Base-by-base conservation (phyloP, 768 basidiomycete genomes). In the Dacryopinax primogenitus region DNA sequence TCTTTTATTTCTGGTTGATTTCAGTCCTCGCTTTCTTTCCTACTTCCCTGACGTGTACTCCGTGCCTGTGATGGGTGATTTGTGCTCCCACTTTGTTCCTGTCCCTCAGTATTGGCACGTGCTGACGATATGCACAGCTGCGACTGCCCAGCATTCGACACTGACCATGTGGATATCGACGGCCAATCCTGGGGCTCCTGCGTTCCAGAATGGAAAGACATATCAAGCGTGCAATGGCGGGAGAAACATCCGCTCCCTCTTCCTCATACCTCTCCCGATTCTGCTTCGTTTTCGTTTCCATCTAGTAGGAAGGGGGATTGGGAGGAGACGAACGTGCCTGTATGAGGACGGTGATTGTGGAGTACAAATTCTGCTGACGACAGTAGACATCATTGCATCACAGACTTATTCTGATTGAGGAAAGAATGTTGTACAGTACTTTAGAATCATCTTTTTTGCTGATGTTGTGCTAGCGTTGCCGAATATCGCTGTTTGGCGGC, bases 131-230 rank as follows among this genome's bases (percentile, higher is more conserved):
- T 58, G 7, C 26, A 6, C 26, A 58, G 51, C 51, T 58, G 51
- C 51, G 51, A 58, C 51, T 58, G 51, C 51, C 51, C 51, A 9
- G 26, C 51, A 30, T 58, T 58, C 13, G 51, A 58, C 26, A 58
- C 32, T 13, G 51, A 58, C 51, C 23, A 32, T 32, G 26, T 28
- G 26, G 32, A 32, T n/a, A n/a, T n/a, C n/a, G n/a, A n/a, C n/a
- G n/a, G n/a, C n/a, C n/a, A n/a, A n/a, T n/a, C n/a, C 12, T 58
- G 51, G 51, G 51, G 51, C 9, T 28, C 26, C 26, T 58, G 51
- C 30, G 51, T 58, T 23, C 51, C 51, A 26, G 51, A 58, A 21
- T 58, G 51, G 51, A 58, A 18, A 18, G 51, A 58, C 26, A 30
- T 58, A 3, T 13, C 51, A 30, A 58, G 51, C 30, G 23, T 58